phyloP scores from a whole-genome alignment of 768 basidiomycete genomes.

The Leccinum rimulosum region DNA sequence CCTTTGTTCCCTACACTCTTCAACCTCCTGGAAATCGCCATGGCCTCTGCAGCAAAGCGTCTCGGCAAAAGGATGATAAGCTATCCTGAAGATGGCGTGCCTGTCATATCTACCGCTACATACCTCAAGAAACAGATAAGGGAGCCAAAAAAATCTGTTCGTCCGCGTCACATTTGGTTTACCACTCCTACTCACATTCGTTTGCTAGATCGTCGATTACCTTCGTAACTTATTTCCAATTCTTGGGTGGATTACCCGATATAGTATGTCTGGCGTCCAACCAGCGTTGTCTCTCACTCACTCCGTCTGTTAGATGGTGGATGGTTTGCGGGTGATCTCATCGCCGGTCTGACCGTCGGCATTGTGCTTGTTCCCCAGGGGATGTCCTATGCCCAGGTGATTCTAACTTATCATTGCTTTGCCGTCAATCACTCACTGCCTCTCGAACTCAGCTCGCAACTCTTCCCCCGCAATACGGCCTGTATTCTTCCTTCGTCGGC shows the following conservation, averaged over 20 bases:
- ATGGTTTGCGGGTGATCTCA: conserved; percentile 83
- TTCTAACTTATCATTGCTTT: background rate
- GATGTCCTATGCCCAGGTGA: conserved; percentile 83
- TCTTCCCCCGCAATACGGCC: conserved; percentile 82
- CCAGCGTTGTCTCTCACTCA: background rate
- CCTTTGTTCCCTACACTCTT: background rate
- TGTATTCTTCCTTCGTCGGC: conserved; percentile 93
- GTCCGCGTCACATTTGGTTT: background rate
- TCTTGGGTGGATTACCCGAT: conserved; percentile 79
- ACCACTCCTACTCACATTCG: background rate
- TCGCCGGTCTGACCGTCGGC: conserved; percentile 92
- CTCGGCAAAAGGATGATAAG: conserved; percentile 57
- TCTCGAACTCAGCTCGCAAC: conserved; percentile 63
- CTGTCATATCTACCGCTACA: conserved; percentile 56
- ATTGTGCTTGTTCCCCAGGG: conserved; percentile 94
- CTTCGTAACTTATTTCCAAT: conserved; percentile 81
- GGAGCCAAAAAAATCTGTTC: conserved; percentile 52
- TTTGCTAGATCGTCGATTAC: conserved; percentile 57
- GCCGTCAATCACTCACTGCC: background rate
- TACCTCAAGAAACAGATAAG: conserved; percentile 43
- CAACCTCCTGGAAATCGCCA: conserved; percentile 12
- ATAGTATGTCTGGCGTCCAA: conserved; percentile 52
- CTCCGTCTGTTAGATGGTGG: conserved; percentile 49
- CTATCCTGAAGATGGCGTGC: conserved; percentile 57
- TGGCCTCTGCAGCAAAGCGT: conserved; percentile 43